phyloP scores from a whole-genome alignment of 2,329 filamentous ascomycete species.

The Tolypocladium ophioglossoides region DNA sequence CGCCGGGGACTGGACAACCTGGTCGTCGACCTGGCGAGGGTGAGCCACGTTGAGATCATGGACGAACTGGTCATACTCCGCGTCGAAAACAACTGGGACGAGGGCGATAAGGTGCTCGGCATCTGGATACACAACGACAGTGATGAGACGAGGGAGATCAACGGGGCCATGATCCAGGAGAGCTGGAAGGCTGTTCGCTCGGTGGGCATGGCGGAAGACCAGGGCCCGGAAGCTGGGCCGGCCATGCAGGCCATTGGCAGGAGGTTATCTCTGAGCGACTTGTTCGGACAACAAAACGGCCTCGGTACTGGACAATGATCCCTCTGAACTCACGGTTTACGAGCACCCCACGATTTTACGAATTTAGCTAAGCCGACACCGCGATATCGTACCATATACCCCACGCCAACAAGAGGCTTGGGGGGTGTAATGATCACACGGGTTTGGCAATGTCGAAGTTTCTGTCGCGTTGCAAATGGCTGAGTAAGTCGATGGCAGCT shows the following conservation, averaged over 20 bases:
- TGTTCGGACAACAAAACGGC: conserved; percentile 27
- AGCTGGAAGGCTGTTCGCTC: conserved; percentile 29
- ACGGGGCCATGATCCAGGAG: conserved; percentile 30
- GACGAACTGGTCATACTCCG: conserved; percentile 42
- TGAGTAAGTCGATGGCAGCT: no score
- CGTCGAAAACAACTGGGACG: conserved; percentile 22
- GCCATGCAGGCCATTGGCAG: conserved; percentile 34
- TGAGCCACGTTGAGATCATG: conserved; percentile 53
- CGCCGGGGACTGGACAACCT: conserved; percentile 62
- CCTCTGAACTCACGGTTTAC: background rate
- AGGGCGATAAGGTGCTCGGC: conserved; percentile 34
- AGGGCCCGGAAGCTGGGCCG: conserved; percentile 24
- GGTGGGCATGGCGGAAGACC: conserved; percentile 15
- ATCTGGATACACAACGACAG: conserved; percentile 45
- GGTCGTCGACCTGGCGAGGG: conserved; percentile 50
- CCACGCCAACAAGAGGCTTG: background rate
- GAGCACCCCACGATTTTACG: background rate
- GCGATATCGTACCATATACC: background rate
- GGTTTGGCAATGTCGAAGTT: no score
- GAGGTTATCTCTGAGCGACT: conserved; percentile 32
- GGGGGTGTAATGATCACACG: no score
- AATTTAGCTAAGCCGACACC: background rate
- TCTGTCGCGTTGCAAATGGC: no score
- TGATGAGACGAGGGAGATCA: conserved; percentile 30
- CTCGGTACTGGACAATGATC: conserved; percentile 7